Evolutionary conservation across 345 rosid genomes (phyloP), one percentile per base, ranked within the genome.

Genomic region (Citrus medica): DNA sequence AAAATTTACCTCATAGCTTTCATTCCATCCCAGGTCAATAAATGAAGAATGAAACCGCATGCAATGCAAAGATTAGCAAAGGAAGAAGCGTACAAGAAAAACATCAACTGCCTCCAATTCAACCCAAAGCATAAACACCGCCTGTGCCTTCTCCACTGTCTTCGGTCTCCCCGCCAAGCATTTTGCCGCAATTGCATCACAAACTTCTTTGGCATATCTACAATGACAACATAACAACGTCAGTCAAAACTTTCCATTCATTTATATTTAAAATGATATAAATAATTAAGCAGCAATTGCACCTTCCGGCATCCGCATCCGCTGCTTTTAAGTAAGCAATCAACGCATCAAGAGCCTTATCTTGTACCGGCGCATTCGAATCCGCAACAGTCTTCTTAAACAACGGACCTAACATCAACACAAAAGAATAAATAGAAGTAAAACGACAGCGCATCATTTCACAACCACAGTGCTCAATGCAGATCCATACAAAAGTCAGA

Each of bases 311-410:
- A 81, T 94, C 99, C 69, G 99, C 92, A 82, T 97, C 98, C 0
- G 95, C 98, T 67, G 99, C 98, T 76, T 90, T 85, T 77, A 87
- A 86, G 84, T 85, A 97, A 24, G 97, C 98, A 79, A 94, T 86
- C 85, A 97, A 83, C n/a, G 98, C 96, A 87, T 97, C 99, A 5
- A 97, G 90, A 24, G 96, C 99, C 83, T 92, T 97, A 87, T 97
- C 99, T 84, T 97, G 99, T 77, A 93, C 99, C 60, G 99, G 98
- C 28, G 99, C 99, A 91, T 97, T 97, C 0, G 99, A 85, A 89
- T 97, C 99, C 64, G 98, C 95, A 76, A 97, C 95, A 21, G 93
- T 86, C 90, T 97, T 97, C 83, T 79, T 92, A 67, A 97, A 97
- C 76, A 97, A 79, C 28, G 90, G 99, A 79, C 92, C 99, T 93